phyloP scores from a whole-genome alignment of 345 rosid genomes.

The Ceriops decandra region DNA sequence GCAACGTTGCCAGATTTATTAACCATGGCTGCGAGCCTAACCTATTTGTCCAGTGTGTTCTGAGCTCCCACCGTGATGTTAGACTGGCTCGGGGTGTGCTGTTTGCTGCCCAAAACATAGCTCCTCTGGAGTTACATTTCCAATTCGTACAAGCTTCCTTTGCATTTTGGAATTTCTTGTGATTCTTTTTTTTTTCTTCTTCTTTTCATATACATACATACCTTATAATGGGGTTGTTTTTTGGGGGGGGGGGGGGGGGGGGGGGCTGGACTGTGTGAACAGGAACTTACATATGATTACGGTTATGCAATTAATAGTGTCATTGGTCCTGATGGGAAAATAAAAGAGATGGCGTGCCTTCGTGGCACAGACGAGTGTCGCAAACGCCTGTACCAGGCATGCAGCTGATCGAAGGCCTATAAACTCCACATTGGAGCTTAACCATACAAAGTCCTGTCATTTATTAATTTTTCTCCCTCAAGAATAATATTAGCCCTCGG shows the following conservation, averaged over 20 bases:
- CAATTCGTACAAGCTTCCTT: background rate
- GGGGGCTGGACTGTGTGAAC: background rate
- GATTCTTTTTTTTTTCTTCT: background rate
- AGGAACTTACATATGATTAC: constrained; percentile 32
- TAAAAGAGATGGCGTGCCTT: constrained; percentile 16
- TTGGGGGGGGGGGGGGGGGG: too few species aligned
- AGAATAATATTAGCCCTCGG: too few species aligned
- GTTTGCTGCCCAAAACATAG: constrained; percentile 29
- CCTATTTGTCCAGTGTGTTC: constrained; percentile 25
- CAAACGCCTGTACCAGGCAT: constrained; percentile 18
- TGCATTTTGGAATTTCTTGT: background rate
- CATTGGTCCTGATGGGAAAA: constrained; percentile 19
- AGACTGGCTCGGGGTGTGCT: constrained; percentile 27
- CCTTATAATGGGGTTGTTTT: too few species aligned
- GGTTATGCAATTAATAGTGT: constrained; percentile 26
- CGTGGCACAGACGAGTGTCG: constrained; percentile 25
- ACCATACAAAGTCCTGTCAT: background rate
- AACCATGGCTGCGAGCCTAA: constrained; percentile 28
- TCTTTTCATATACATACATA: too few species aligned
- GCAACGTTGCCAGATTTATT: constrained; percentile 33
- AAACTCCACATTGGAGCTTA: background rate
- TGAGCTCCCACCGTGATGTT: constrained; percentile 25
- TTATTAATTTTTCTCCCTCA: too few species aligned
- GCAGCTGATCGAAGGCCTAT: background rate
- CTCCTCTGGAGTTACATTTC: constrained; percentile 21